A percentile compares a stretch with the other conserved stretches of the same genome.
phyloP scores from a whole-genome alignment of 2,329 filamentous ascomycete species.

The Calonectria honghensis region DNA sequence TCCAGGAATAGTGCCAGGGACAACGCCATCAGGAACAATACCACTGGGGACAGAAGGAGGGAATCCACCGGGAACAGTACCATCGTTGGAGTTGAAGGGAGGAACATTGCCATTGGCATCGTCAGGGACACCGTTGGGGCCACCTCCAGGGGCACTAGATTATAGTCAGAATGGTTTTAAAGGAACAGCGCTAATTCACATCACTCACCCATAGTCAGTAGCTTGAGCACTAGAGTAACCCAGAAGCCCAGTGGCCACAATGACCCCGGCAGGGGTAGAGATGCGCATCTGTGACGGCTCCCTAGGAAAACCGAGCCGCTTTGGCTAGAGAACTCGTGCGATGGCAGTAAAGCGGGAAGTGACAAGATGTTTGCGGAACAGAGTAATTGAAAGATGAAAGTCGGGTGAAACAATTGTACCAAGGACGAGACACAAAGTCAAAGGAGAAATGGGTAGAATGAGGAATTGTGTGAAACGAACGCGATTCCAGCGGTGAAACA shows the following conservation, averaged over 20 bases:
- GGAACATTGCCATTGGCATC: constrained; percentile 40
- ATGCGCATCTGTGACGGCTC: constrained; percentile 61
- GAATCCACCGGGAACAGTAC: constrained; percentile 41
- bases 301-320: constrained; percentile 26
- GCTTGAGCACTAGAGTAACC: constrained; percentile 57
- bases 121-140: constrained; percentile 36
- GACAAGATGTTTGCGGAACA: constrained; percentile 17
- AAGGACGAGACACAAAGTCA: constrained; percentile 39
- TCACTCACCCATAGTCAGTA: constrained; percentile 59
- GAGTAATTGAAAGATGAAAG: constrained; percentile 35
- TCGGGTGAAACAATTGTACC: constrained; percentile 39
- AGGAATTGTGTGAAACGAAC: constrained; percentile 42
- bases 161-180: constrained; percentile 36
- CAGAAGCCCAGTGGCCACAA: constrained; percentile 61
- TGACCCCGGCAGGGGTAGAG: constrained; percentile 58
- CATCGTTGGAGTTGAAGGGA: too few relatives aligned
- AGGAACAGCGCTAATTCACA: constrained; percentile 32
- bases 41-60: constrained; percentile 32
- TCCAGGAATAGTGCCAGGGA: constrained; percentile 42
- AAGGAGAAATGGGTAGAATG: constrained; percentile 42
- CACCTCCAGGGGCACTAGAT: constrained; percentile 41
- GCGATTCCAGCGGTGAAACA: constrained; percentile 38
- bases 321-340: constrained; percentile 13
- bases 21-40: constrained; percentile 33
- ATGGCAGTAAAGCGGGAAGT: not conserved